Base-by-base conservation (phyloP, 2,329 filamentous ascomycete species). In the Talaromyces islandicus region DNA sequence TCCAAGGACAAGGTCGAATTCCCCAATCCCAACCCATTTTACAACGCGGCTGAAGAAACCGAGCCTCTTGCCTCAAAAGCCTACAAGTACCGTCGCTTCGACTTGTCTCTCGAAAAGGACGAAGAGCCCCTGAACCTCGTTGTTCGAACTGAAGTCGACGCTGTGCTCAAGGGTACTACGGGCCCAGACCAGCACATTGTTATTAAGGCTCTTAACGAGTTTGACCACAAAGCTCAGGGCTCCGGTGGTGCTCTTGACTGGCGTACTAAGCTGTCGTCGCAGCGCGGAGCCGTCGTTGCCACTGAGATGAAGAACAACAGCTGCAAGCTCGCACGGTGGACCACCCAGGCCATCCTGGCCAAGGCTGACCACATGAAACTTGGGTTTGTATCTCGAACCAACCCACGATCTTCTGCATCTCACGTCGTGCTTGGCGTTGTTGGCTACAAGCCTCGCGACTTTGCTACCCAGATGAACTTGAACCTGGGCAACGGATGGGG, bases 301-400 rank as follows among this genome's bases (percentile, higher is more conserved):
- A 99, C 94, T 12, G 94, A 99, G 82, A 99, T 99, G 94, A 99
- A 99, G 90, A 99, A 99, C 86, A 99, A 99, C 85, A 92, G 88
- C 73, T 96, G 91, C 89, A 99, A 99, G 83, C 88, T 99, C 64
- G 94, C 94, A 61, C 85, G 94, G 75, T 99, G 94, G 94, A 96
- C 94, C 32, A 91, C 93, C 50, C 94, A 99, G 83, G 91, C 89
- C 72, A 97, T 99, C 72, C 86, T 99, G 61, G 92, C 93, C 75
- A 92, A 92, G 80, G 92, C 94, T n/a, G 94, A 99, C 74, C 83
- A 92, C 67, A 97, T 99, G 92, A 99, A 97, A 83, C 87, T 99
- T 75, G 94, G 93, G 70, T 99, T 99, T 80, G 92, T 99, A 64
- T 97, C 93, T 58, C 92, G 94, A 70, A 85, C 87, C 69, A 96